Evolutionary conservation across 371 early-diverging fungal genomes (phyloP), one percentile per base, ranked within the genome.

Genomic region (Apophysomyces sp.): DNA sequence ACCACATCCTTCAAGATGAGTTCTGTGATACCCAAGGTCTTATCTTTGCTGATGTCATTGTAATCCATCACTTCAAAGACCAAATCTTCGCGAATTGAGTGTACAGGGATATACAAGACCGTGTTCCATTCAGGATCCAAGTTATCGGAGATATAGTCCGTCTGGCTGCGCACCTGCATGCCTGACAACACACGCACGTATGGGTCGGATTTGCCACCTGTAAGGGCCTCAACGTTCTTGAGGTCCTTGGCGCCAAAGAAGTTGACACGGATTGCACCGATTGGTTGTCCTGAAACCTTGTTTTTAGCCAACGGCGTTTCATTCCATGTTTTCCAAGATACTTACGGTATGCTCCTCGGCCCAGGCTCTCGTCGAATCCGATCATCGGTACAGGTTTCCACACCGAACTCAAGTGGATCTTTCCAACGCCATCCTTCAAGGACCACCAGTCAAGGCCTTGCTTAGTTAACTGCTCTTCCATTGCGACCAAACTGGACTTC

Each of bases 61-160:
- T 74, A 89, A 73, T 96, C 95, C 72, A 89, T 86, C 34, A 92
- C 79, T 72, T 94, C 93, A 53, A 94, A 77, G 4, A 84, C 76
- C 34, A 94, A 68, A 39, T 80, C 72, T 54, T 93, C 91, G 62
- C 82, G 86, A 28, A 89, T 73, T 0, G 88, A 85, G 55, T 86
- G 88, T 52, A 93, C 82, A 1, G 89, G 81, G 5, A 94, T 71
- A 56, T 87, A 91, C 49, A 88, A 73, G 8, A 84, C 81, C 51
- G 69, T 60, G 68, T 96, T 86, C 94, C 95, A 97, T 15, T 86
- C 85, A 2, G 97, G 98, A 66, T 93, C 89, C 60, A 93, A 66
- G 51, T 89, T 84, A 62, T 86, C 84, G 27, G 81, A 71, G 36
- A 92, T 84, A 52, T 84, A 80, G 36, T 89, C 86, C 12, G 94